Percentiles rank a stretch among this genome's conserved stretches.
Evolutionary conservation across 2,329 filamentous ascomycete species (phyloP).

Genomic region (Hymenoscyphus scutula): DNA sequence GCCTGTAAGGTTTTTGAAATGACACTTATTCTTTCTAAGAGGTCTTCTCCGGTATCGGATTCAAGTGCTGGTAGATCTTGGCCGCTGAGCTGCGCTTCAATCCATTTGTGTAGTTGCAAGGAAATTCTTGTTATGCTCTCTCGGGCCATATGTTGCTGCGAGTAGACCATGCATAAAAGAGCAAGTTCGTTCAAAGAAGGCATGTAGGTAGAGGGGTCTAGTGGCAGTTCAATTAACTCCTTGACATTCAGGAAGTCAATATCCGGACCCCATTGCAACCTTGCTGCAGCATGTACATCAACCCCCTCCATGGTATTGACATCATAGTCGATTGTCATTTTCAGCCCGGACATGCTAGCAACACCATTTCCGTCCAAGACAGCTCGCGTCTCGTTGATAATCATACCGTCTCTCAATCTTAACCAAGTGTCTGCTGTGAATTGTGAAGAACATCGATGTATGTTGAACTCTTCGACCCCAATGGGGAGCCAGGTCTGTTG

Average conservation of each 20-base stretch:
- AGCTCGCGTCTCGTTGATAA: not conserved
- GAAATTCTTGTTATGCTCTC: not conserved
- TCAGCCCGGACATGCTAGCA: not conserved
- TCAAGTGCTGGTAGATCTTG: not conserved
- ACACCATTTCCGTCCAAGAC: not conserved
- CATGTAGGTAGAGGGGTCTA: not conserved
- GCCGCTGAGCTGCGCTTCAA: not conserved
- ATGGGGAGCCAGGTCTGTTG: not conserved
- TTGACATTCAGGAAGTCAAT: slow-evolving; percentile 6
- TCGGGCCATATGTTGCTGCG: not conserved
- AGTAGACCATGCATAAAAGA: not conserved
- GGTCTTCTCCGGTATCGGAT: not conserved
- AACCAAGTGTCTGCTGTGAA: not conserved
- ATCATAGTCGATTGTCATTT: not conserved
- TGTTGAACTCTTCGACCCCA: not conserved
- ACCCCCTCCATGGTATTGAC: not conserved
- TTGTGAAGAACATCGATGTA: not conserved
- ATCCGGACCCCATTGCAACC: slow-evolving; percentile 4
- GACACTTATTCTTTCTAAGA: not conserved
- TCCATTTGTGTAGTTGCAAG: not conserved
- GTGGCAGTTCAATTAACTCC: not conserved
- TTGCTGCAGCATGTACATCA: slow-evolving; percentile 4
- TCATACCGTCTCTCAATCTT: not conserved
- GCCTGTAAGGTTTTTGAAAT: not conserved
- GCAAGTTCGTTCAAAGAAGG: not conserved